Conservation (phyloP, 345 rosid species). For the Rhodamnia rubescens region DNA sequence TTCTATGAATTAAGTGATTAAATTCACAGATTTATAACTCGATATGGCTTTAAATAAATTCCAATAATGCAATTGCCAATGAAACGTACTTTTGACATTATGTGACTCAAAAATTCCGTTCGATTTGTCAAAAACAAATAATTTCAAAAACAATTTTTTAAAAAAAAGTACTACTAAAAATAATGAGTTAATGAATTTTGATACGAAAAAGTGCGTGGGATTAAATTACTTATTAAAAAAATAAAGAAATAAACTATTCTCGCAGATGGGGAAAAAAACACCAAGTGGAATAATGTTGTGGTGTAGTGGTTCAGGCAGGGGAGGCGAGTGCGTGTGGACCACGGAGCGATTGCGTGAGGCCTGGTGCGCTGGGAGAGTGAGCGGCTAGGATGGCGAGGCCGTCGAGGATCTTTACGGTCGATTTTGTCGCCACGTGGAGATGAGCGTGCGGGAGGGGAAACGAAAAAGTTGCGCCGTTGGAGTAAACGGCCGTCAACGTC, state of each 20-base stretch:
- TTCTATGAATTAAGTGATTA: neutral
- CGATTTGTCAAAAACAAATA: no score
- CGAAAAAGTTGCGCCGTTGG: neutral
- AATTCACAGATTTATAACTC: neutral
- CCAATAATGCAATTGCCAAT: no score
- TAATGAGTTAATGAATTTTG: no score
- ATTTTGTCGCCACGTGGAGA: neutral
- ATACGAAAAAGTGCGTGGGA: neutral
- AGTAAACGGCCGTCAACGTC: neutral
- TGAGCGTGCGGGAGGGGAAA: neutral
- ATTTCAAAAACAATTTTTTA: no score
- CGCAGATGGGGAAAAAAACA: neutral
- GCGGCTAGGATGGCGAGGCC: neutral
- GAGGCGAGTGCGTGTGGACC: neutral
- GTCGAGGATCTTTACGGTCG: neutral
- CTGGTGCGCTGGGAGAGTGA: neutral
- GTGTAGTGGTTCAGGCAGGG: neutral
- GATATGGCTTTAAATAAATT: neutral
- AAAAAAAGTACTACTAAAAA: no score
- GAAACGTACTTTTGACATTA: no score
- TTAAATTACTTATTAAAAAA: neutral
- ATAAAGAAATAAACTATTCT: neutral
- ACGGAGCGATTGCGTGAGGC: neutral
- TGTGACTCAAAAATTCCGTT: no score
- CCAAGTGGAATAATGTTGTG: neutral